Percentiles rank a stretch among this genome's conserved stretches.
Conservation (phyloP, 257 asterid genomes). For the Apocynum venetum region DNA sequence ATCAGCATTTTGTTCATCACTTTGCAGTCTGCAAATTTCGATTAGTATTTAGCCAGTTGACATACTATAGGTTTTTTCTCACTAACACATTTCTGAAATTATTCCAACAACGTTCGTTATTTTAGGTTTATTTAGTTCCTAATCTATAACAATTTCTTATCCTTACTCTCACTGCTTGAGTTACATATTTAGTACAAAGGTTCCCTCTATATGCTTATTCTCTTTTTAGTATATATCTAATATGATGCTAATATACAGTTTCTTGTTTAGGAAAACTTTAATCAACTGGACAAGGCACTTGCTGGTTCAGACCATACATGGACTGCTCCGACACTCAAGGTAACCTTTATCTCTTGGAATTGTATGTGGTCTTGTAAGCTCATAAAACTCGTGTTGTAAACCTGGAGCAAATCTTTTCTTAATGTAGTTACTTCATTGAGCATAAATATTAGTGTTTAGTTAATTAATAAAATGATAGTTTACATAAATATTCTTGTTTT, state of each 20-base stretch:
- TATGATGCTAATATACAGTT: background rate
- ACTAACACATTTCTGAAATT: background rate
- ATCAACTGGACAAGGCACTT: constrained; percentile 48
- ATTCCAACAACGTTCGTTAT: background rate
- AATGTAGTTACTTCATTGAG: background rate
- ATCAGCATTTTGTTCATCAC: background rate
- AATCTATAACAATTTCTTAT: too few species aligned
- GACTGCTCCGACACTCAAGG: constrained; percentile 80
- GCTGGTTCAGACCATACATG: constrained; percentile 64
- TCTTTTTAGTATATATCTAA: background rate
- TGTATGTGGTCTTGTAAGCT: background rate
- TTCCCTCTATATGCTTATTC: background rate
- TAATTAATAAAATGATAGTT: background rate
- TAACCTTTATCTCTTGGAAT: constrained; percentile 14
- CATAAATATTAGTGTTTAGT: background rate
- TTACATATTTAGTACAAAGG: background rate
- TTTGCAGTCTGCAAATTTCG: background rate
- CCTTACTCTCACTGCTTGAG: background rate
- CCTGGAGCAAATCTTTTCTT: background rate
- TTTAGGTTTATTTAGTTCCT: background rate
- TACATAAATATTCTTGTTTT: background rate
- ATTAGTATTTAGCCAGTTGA: background rate
- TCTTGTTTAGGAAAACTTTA: constrained; percentile 39
- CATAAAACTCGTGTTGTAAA: background rate
- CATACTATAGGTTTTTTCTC: background rate